phyloP scores from a whole-genome alignment of 2,329 filamentous ascomycete species.

The Apiospora phragmitis region DNA sequence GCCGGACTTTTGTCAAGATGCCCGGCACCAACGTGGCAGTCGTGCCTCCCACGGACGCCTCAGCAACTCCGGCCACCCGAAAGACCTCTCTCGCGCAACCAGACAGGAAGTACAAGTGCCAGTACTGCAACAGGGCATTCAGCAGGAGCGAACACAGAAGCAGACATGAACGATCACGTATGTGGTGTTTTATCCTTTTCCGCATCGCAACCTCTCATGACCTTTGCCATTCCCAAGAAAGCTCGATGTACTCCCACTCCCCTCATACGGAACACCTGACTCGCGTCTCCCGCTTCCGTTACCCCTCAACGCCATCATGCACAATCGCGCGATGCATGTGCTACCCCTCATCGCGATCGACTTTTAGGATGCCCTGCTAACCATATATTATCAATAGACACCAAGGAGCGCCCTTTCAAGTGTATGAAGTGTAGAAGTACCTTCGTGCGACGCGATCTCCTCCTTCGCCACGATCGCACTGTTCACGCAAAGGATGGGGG shows the following conservation, averaged over 20 bases:
- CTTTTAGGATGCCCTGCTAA: conserved; percentile 28
- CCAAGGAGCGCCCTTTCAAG: conserved; percentile 98
- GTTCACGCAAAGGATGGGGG: conserved; percentile 98
- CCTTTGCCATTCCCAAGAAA: background rate
- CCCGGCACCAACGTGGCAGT: conserved; percentile 69
- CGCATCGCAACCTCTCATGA: conserved; percentile 17
- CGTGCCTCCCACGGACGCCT: conserved; percentile 58
- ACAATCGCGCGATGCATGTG: conserved; percentile 15
- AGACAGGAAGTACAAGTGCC: conserved; percentile 99
- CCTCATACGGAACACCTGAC: conserved; percentile 14
- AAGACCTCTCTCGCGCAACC: conserved; percentile 72
- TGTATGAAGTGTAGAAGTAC: conserved; percentile 98
- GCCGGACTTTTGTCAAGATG: conserved; percentile 38
- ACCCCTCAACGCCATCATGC: conserved; percentile 18
- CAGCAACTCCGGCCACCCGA: conserved; percentile 70
- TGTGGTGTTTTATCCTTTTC: conserved; percentile 45
- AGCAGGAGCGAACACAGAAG: conserved; percentile 96
- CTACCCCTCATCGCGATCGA: conserved; percentile 14
- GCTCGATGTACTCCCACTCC: conserved; percentile 17
- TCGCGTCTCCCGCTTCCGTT: conserved; percentile 11
- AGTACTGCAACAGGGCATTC: conserved; percentile 97
- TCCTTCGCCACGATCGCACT: conserved; percentile 95
- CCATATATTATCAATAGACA: conserved; percentile 63
- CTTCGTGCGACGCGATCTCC: conserved; percentile 94
- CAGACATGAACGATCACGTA: conserved; percentile 97